Base-by-base conservation (phyloP, 1,139 yeast species). In the Candida albicans region DNA sequence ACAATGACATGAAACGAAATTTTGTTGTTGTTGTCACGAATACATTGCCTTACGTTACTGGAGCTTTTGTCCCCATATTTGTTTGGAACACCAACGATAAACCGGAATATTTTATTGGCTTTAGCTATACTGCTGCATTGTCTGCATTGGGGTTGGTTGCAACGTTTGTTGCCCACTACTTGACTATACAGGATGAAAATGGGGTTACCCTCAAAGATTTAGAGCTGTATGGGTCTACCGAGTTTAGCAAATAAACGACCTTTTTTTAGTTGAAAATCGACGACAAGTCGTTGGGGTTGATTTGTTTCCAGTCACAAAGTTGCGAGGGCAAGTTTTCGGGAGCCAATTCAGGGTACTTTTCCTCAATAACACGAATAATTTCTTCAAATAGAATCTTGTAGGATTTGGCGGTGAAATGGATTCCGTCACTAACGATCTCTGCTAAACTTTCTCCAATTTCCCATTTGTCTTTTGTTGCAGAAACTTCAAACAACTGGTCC, bases 331-430 rank as follows among this genome's bases (percentile, higher is more conserved):
- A 45, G 8, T 60, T 62, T 1, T 65, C 69, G 0, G 81, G 74
- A 2, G 61, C 51, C 3, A 65, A 59, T 27, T 81, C 78, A 0
- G 88, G 86, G 52, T 73, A 83, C 14, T 57, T 37, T 1, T 48
- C 43, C 1, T 59, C 53, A 26, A 84, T 78, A 1, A 65, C 55
- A 9, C 59, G 50, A 41, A 70, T 48, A 9, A 84, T 46, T 31
- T 64, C 71, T 10, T 73, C 64, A 53, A 61, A 83, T 50, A 81
- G 59, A 2, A 86, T 46, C 46, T 65, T 62, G 59, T 87, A 87
- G 0, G 83, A 88, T n/a, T 62, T 57, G 0, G 82, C 80, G 2
- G 79, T 71, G 57, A 74, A 84, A 59, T 88, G 96, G 35, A 88
- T 64, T 0, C 96, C 96, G 55, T 86, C 93, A 8, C 56, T 18